Base-by-base conservation (phyloP, 176 grass and related monocot species). In the Bothriochloa decipiens region DNA sequence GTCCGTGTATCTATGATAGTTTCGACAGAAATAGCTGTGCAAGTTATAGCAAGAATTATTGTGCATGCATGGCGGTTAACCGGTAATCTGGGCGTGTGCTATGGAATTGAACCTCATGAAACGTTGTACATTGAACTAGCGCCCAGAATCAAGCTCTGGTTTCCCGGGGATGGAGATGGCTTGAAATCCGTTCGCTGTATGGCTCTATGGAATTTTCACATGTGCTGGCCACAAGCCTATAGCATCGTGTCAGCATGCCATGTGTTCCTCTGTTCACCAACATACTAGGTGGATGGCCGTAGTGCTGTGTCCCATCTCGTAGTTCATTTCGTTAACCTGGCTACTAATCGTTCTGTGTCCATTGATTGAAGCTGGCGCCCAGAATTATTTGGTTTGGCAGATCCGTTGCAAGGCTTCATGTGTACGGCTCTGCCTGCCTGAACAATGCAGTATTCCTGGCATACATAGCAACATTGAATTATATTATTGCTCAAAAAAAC, bases 21-120 rank as follows among this genome's bases (percentile, higher is more conserved):
- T n/a, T 77, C 50, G 53, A 42, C 20, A 71, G 15, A 83, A 82
- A 53, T 67, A 65, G 13, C 50, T 77, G 58, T 77, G 81, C 64
- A 76, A 87, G 70, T 70, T 41, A 71, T 84, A 52, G 18, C 25
- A 65, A 81, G 25, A 64, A 37, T 62, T 26, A 5, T 26, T 22
- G 58, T 26, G n/a, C 58, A 9, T 69, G 64, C 18, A n/a, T 74
- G 80, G 69, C 40, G 62, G 69, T 20, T 78, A 50, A 32, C 49
- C 11, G 57, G 57, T 61, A 25, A 11, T 25, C 8, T 25, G 58
- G 0, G 58, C 74, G 20, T 62, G 47, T 10, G 18, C 8, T 14
- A 18, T 8, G 20, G 29, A 32, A n/a, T 86, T 83, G 3, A 67
- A 8, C 65, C 53, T 74, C 6, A 16, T 9, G 79, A 11, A 15